These are phyloP conservation scores for Parachaetomium inaequale DNA, from an alignment of 495 filamentous ascomycete genomes.

Conservation along the genomic window DNA sequence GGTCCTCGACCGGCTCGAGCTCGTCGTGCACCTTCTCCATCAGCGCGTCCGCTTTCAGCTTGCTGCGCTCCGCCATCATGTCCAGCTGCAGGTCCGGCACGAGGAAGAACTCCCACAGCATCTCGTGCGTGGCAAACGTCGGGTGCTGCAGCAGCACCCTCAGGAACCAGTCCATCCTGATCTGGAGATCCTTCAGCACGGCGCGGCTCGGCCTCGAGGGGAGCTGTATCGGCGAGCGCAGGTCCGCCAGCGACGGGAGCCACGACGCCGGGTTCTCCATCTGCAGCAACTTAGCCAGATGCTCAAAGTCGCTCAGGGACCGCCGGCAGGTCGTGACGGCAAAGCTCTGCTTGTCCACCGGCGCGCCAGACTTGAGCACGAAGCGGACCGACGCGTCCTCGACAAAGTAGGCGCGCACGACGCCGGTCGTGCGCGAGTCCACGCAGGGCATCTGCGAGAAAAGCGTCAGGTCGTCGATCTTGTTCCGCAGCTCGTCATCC, in stretches of 20 bases:
- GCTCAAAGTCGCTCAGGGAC: slow-evolving; percentile 89
- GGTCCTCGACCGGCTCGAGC: slow-evolving; percentile 75
- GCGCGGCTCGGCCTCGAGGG: slow-evolving; percentile 86
- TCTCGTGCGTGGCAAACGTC: slow-evolving; percentile 93
- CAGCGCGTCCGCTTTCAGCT: slow-evolving; percentile 76
- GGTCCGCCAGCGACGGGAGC: slow-evolving; percentile 74
- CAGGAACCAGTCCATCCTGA: slow-evolving; percentile 81
- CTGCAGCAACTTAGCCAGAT: slow-evolving; percentile 78
- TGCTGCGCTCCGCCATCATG: slow-evolving; percentile 84
- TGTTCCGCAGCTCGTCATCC: slow-evolving; percentile 94
- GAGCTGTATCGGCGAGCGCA: slow-evolving; percentile 86
- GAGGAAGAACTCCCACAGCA: slow-evolving; percentile 98
- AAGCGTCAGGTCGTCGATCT: slow-evolving; percentile 88
- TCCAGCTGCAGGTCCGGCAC: slow-evolving; percentile 90
- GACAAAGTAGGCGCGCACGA: slow-evolving; percentile 96
- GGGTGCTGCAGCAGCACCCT: slow-evolving; percentile 82
- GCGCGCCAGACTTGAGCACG: slow-evolving; percentile 89
- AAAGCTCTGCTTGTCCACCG: slow-evolving; percentile 61
- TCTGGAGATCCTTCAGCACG: slow-evolving; percentile 80
- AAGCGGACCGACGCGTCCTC: slow-evolving; percentile 93
- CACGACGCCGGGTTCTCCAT: slow-evolving; percentile 94
- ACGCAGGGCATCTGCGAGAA: slow-evolving; percentile 66
- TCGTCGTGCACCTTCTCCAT: slow-evolving; percentile 85
- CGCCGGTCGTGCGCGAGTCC: slow-evolving; percentile 82
- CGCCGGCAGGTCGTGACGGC: slow-evolving; percentile 92